Conservation (phyloP, 176 grass and related monocot genomes). For the Olyra latifolia region DNA sequence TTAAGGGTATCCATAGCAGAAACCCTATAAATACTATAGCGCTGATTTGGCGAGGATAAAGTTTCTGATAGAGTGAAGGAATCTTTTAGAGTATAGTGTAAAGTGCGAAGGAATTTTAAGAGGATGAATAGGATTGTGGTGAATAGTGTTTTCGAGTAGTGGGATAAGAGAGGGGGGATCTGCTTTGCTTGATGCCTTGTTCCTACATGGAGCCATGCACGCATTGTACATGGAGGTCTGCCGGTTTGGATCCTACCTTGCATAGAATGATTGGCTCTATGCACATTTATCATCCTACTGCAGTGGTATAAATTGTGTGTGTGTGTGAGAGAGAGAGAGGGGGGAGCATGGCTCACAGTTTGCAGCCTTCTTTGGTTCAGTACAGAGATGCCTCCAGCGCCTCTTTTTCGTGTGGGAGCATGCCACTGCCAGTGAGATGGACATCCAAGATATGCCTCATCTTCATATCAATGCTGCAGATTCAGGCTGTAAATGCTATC, state of each 20-base stretch:
- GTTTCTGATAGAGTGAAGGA: no score
- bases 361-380: slow-evolving; percentile 18
- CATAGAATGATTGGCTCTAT: slow-evolving; percentile 27
- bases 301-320: background rate
- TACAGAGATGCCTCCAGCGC: slow-evolving; percentile 29
- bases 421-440: background rate
- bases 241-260: slow-evolving; percentile 19
- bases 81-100: no score
- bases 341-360: background rate
- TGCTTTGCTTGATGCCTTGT: slow-evolving; percentile 22
- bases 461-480: slow-evolving; percentile 12
- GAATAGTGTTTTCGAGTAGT: no score
- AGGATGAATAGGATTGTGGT: no score
- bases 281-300: background rate
- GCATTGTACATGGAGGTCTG: slow-evolving; percentile 14
- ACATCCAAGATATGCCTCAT: slow-evolving; percentile 14
- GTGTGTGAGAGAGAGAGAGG: background rate
- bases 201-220: slow-evolving; percentile 38
- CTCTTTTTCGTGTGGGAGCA: slow-evolving; percentile 1
- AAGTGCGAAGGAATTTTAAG: no score
- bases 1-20: no score
- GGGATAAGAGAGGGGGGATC: background rate
- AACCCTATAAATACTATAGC: no score
- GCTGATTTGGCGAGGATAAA: no score
- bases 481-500: background rate